phyloP scores from a whole-genome alignment of 805 yeast species.

The Pichia deserticola region DNA sequence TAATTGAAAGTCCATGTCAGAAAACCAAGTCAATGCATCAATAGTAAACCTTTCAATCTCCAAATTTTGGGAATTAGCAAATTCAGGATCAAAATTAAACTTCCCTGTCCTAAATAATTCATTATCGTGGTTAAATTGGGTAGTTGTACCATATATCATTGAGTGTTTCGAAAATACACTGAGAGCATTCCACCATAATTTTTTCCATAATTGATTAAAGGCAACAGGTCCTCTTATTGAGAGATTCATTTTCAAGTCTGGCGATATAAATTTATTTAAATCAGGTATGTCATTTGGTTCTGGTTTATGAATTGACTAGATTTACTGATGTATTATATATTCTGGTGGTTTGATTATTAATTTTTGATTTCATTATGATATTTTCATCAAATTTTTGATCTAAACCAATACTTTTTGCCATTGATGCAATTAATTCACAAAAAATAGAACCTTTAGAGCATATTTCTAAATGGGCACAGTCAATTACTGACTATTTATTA shows the following conservation, averaged over 20 bases:
- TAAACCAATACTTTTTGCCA: constrained; percentile 39
- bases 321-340: background rate
- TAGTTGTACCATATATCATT: constrained; percentile 18
- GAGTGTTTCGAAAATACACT: constrained; percentile 20
- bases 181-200: constrained; percentile 23
- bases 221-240: constrained; percentile 6
- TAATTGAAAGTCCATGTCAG: constrained; percentile 13
- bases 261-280: background rate
- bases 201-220: constrained; percentile 23
- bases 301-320: background rate
- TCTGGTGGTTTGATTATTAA: background rate
- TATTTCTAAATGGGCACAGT: no score
- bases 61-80: constrained; percentile 11
- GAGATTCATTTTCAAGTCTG: constrained; percentile 3
- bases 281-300: background rate
- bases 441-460: no score
- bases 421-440: constrained; percentile 29
- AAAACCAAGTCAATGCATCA: constrained; percentile 15
- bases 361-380: background rate
- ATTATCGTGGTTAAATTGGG: constrained; percentile 11
- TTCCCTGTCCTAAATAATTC: constrained; percentile 14
- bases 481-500: no score
- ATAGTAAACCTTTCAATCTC: constrained; percentile 17
- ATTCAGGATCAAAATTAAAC: constrained; percentile 11
- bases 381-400: constrained; percentile 29